phyloP scores from a whole-genome alignment of 768 basidiomycete genomes.

The Rhodosporidiobolus odoratus region DNA sequence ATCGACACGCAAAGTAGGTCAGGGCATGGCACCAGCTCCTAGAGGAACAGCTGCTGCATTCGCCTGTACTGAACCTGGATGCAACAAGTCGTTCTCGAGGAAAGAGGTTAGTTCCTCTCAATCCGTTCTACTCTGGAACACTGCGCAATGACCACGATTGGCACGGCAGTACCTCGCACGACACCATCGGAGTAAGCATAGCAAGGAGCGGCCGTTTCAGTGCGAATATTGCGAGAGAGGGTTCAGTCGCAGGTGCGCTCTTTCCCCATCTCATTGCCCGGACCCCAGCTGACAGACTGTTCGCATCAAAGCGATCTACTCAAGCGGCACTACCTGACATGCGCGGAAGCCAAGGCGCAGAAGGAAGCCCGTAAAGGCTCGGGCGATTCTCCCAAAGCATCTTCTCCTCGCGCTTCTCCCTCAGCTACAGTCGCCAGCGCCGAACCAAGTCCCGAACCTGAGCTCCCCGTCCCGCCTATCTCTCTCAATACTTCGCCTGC shows the following conservation, averaged over 20 bases:
- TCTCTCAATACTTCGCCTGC: too few relatives aligned
- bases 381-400: background rate
- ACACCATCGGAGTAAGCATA: constrained; percentile 21
- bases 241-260: constrained; percentile 17
- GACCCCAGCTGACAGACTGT: background rate
- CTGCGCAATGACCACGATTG: background rate
- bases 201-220: constrained; percentile 25
- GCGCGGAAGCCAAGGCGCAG: constrained; percentile 15
- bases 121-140: background rate
- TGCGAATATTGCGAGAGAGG: constrained; percentile 29
- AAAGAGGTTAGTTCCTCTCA: constrained; percentile 16
- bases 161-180: constrained; percentile 22
- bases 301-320: constrained; percentile 10
- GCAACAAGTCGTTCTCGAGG: constrained; percentile 28
- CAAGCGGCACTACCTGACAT: constrained; percentile 28
- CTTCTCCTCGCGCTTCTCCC: too few relatives aligned
- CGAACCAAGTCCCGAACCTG: too few relatives aligned
- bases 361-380: background rate
- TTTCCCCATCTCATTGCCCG: background rate
- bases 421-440: too few relatives aligned
- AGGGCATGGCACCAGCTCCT: constrained; percentile 7
- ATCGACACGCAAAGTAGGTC: too few relatives aligned
- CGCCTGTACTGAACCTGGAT: constrained; percentile 10
- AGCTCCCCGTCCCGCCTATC: too few relatives aligned
- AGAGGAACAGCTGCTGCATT: constrained; percentile 3